Evolutionary conservation across 305 asterid genomes (phyloP).

Genomic region (Stenogyne calaminthoides): DNA sequence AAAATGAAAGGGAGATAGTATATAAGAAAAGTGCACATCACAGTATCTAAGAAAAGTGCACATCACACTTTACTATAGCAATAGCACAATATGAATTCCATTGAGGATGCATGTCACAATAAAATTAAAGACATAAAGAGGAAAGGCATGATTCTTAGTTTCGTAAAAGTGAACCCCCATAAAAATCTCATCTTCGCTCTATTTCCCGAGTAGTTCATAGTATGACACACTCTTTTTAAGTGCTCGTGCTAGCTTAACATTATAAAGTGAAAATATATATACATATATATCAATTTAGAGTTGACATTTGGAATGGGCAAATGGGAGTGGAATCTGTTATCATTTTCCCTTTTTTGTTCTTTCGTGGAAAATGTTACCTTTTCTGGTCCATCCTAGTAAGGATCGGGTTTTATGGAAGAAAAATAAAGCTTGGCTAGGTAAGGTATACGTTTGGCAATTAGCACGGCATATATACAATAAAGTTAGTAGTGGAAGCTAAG

Average conservation of each 20-base stretch:
- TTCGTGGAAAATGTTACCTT: neutral
- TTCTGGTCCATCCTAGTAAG: neutral
- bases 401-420: neutral
- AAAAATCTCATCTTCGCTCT: neutral
- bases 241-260: too few species aligned
- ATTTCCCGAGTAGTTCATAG: neutral
- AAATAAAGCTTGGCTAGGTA: too few species aligned
- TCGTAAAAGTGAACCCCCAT: slow-evolving; percentile 16
- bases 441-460: neutral
- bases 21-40: too few species aligned
- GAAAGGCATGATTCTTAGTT: slow-evolving; percentile 24
- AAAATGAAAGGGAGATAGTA: too few species aligned
- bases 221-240: neutral
- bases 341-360: neutral
- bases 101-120: slow-evolving; percentile 10
- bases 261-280: neutral
- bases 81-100: neutral
- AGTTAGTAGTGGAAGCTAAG: slow-evolving; percentile 9
- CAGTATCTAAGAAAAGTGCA: too few species aligned
- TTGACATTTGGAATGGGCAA: slow-evolving; percentile 13
- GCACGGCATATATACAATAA: neutral
- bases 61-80: too few species aligned
- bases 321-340: neutral
- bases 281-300: neutral
- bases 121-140: neutral